Conservation (phyloP, 805 yeast species). For the Ogataea degrootiae region DNA sequence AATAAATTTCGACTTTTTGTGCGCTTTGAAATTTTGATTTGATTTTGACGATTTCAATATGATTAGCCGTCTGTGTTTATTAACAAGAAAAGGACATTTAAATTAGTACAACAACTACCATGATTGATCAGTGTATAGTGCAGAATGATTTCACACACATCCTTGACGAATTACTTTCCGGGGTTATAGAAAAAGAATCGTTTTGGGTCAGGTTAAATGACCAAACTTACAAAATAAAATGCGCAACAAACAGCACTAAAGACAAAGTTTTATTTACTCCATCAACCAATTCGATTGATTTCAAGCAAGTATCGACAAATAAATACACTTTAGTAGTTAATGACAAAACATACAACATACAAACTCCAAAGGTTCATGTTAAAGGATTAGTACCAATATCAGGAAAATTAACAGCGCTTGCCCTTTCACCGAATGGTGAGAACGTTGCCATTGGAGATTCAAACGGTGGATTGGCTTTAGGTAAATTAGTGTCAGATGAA, state of each 20-base stretch:
- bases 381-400: not conserved
- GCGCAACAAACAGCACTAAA: not conserved
- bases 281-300: not conserved
- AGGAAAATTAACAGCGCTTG: conserved; percentile 1
- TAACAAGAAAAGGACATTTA: not conserved
- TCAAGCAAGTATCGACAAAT: not conserved
- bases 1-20: too few species aligned
- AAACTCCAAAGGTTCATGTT: not conserved
- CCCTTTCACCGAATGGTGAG: conserved; percentile 6
- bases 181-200: conserved; percentile 7
- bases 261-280: not conserved
- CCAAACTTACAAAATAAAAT: not conserved
- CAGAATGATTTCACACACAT: conserved; percentile 18
- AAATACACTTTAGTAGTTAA: not conserved
- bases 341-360: not conserved
- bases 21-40: not conserved
- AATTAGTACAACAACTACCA: not conserved
- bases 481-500: conserved; percentile 1
- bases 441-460: conserved; percentile 14
- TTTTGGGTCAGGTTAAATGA: conserved; percentile 14
- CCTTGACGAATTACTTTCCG: conserved; percentile 9
- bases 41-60: not conserved
- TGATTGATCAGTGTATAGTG: conserved; percentile 6
- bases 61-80: not conserved
- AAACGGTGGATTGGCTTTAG: conserved; percentile 12